Evolutionary conservation across 805 yeast species (phyloP), one percentile per base, ranked within the genome.

Genomic region (Lipomyces spencermartinsiae): DNA sequence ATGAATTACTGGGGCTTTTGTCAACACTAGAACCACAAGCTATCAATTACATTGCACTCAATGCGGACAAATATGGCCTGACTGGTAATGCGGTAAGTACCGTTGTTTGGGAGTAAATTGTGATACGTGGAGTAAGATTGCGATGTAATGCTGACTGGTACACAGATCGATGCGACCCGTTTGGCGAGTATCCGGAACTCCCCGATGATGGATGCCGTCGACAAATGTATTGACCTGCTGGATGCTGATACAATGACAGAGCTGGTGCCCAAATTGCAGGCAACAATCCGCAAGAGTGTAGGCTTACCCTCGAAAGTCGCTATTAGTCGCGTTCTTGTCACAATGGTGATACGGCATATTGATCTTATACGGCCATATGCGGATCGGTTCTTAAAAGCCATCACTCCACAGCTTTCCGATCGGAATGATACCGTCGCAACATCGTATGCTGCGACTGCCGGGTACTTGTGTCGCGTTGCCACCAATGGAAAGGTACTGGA

Each of bases 221-320:
- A 92, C 71, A 85, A 82, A 60, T 77, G 93, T 69, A 78, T 93
- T 67, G 89, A 86, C 58, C 74, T 86, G 34, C 73, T 89, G 4
- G 89, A 87, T 75, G 86, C 83, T 7, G 81, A 80, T 0, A 78
- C 81, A 31, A 80, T 87, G 80, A 83, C 81, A 0, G 82, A 81
- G 12, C 78, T 87, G 43, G 80, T 91, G 2, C 81, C 80, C 1
- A 81, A 80, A 51, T 79, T 92, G 35, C 84, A 84, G 29, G 75
- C 78, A 25, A 85, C 92, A 1, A 85, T 91, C 8, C 87, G 87
- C 68, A 84, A 82, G 65, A 86, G 96, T 0, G 91, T 93, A 25
- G 98, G 98, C 0, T 81, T 95, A 14, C 98, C 98, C 0, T 92
- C 98, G 0, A 92, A 94, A 74, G 92, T 91, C 0, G 92, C 93